Base-by-base conservation (phyloP, 768 basidiomycete genomes). In the Calocybe gangraenosa region DNA sequence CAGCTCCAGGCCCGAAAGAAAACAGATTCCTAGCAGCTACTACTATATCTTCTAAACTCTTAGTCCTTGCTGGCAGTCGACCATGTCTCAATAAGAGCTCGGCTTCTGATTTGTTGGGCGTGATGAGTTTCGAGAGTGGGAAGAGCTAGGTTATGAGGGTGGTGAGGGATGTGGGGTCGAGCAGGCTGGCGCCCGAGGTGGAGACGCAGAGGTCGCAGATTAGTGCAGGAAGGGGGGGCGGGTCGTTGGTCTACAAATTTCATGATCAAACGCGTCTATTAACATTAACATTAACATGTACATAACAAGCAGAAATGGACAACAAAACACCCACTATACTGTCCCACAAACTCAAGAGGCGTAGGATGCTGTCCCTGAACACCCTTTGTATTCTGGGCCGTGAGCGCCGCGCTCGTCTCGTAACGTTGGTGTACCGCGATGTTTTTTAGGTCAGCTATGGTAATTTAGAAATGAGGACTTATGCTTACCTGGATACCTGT, bases 201-300 rank as follows among this genome's bases (percentile, higher is more conserved):
- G 90, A 91, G 1, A 95, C 88, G 57, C 84, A 92, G 8, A 97
- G 92, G 58, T 97, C 93, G 49, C 89, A 80, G 20, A 95, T 78
- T 15, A 93, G 65, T 0, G 79, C 77, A 0, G 82, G 74, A 22
- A 64, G n/a, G n/a, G n/a, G n/a, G n/a, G n/a, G 51, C 8, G 48
- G 47, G 7, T 55, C 49, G 4, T 47, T n/a, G n/a, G n/a, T 73
- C 90, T 93, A n/a, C n/a, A n/a, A n/a, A n/a, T n/a, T n/a, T n/a
- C n/a, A n/a, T n/a, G n/a, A n/a, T n/a, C n/a, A n/a, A n/a, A n/a
- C n/a, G n/a, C n/a, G n/a, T n/a, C n/a, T n/a, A n/a, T n/a, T n/a
- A n/a, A n/a, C n/a, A n/a, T n/a, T n/a, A n/a, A n/a, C n/a, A n/a
- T n/a, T n/a, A n/a, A n/a, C n/a, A n/a, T n/a, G n/a, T n/a, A n/a